Evolutionary conservation across 352 stramenopile genomes (phyloP).

Genomic region (Globisporangium abappressorium): DNA sequence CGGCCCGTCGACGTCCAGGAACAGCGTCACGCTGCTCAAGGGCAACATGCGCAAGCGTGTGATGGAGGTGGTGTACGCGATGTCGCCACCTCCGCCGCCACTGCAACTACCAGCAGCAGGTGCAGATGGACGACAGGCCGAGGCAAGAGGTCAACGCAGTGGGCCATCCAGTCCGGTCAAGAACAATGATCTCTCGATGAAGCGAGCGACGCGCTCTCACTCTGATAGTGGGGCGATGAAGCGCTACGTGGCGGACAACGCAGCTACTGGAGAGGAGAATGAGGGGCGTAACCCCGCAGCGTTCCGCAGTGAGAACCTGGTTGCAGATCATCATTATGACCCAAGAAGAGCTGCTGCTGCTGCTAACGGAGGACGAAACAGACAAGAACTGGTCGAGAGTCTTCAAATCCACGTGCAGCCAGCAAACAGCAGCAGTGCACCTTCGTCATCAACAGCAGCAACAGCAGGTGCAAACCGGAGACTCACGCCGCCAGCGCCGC

Average conservation of each 20-base stretch:
- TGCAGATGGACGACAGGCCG: background rate
- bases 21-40: slow-evolving; percentile 64
- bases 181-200: slow-evolving; percentile 13
- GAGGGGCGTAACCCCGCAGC: background rate
- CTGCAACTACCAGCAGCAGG: background rate
- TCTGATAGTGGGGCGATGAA: slow-evolving; percentile 44
- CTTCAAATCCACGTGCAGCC: slow-evolving; percentile 12
- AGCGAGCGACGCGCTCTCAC: slow-evolving; percentile 34
- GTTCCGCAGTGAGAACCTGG: background rate
- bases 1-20: slow-evolving; percentile 50
- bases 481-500: background rate
- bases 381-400: background rate
- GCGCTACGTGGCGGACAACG: slow-evolving; percentile 7
- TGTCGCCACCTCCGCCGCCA: background rate
- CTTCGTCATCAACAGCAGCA: background rate
- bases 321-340: background rate
- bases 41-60: slow-evolving; percentile 59
- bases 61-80: slow-evolving; percentile 29
- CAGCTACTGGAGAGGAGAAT: background rate
- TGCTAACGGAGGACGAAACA: background rate
- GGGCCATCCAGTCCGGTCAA: slow-evolving; percentile 5
- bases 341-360: background rate
- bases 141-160: background rate
- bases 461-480: slow-evolving; percentile 3
- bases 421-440: background rate